These are phyloP conservation scores for Cairneyella variabilis DNA, from an alignment of 495 filamentous ascomycete species.

Conservation along the genomic window DNA sequence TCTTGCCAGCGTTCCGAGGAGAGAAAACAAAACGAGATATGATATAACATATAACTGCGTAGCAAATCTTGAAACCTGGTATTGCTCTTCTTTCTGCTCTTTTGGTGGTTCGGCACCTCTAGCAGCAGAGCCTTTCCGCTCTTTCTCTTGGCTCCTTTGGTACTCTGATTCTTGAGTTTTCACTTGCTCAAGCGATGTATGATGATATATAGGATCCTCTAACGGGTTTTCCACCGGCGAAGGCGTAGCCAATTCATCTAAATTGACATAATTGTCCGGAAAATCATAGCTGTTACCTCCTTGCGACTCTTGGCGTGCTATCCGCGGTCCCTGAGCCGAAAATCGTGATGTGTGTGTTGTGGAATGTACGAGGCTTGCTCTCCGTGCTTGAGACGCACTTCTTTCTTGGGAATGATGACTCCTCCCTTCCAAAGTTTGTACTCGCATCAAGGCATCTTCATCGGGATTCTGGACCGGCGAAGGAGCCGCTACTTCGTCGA, in stretches of 20 bases:
- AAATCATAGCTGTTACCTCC: slow-evolving; percentile 33
- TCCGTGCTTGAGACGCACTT: not conserved
- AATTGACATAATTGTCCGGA: slow-evolving; percentile 44
- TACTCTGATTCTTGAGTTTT: slow-evolving; percentile 24
- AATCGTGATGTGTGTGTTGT: slow-evolving; percentile 4
- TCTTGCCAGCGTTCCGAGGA: slow-evolving; percentile 81
- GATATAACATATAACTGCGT: slow-evolving; percentile 74
- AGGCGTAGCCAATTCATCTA: slow-evolving; percentile 42
- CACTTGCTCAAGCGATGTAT: slow-evolving; percentile 21
- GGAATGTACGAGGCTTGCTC: slow-evolving; percentile 1
- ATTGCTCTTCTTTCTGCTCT: slow-evolving; percentile 8
- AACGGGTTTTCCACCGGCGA: slow-evolving; percentile 43
- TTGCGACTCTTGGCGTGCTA: slow-evolving; percentile 16
- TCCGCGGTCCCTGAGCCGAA: slow-evolving; percentile 10
- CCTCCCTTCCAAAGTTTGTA: slow-evolving; percentile 15
- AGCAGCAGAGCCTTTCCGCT: slow-evolving; percentile 18
- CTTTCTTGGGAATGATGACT: not conserved
- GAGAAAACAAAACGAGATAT: slow-evolving; percentile 82
- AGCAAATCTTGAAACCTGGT: slow-evolving; percentile 44
- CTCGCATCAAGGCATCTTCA: slow-evolving; percentile 27
- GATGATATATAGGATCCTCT: slow-evolving; percentile 31
- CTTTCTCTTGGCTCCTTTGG: slow-evolving; percentile 11
- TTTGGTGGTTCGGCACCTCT: not conserved
- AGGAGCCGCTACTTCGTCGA: slow-evolving; percentile 40
- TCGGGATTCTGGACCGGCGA: slow-evolving; percentile 41